Evolutionary conservation across 441 rosid genomes (phyloP), one percentile per base, ranked within the genome.

Genomic region (Erodium texanum): DNA sequence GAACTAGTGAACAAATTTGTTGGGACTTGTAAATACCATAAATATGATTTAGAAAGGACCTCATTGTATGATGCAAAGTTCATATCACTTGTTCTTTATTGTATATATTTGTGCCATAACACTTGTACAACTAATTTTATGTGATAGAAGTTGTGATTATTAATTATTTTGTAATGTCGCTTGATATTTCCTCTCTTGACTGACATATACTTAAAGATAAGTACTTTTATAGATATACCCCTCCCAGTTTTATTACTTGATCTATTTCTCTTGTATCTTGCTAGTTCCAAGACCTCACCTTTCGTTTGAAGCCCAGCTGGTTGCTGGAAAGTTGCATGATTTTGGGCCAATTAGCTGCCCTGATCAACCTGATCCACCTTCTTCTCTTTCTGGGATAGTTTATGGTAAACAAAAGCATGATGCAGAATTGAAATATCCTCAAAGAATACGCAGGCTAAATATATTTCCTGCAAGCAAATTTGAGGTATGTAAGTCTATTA

Each of bases 271-370:
- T 64, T 73, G 70, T 68, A n/a, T 10, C 75, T 76, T 83, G 66
- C 74, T 79, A 96, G 99, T 96, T 67, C 97, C 98, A 61, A 88
- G 96, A 79, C 99, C 97, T 75, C 99, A 96, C 76, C 96, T 96
- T 65, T 86, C 96, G 38, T 96, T 96, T 64, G 99, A 96, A 84
- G 97, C 99, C 71, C 98, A 95, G 86, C 88, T 90, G 78, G 98
- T 96, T 75, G 89, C 89, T 78, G 99, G 99, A 75, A 96, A 87
- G 78, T 89, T 92, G 71, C 95, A 89, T 76, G 98, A 92, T 65
- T 74, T 92, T 70, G 83, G 82, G 56, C 85, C 92, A 24, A 68
- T 92, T 71, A 89, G 86, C 84, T 82, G 93, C 73, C 92, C 87
- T 66, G 93, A 89, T 77, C 97, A 85, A 71, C 97, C 96, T 0